Evolutionary conservation across 1,139 yeast species (phyloP).

Genomic region (Fermentozyma sake): DNA sequence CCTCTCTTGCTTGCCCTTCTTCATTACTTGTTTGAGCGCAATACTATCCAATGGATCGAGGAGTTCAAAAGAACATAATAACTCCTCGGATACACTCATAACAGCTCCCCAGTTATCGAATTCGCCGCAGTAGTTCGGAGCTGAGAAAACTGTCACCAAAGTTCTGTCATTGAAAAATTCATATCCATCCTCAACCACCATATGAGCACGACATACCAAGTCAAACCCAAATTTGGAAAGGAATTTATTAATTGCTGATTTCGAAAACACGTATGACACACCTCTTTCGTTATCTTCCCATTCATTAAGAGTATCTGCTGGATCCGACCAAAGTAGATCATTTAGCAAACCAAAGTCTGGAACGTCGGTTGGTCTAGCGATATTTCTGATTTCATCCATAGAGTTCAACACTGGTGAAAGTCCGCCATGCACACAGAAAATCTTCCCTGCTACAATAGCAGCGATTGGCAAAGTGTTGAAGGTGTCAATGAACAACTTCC

Average conservation of each 20-base stretch:
- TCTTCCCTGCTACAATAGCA: conserved; percentile 93
- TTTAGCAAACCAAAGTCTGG: conserved; percentile 93
- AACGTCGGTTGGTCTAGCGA: conserved; percentile 94
- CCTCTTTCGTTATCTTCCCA: conserved; percentile 99
- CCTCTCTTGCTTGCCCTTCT: conserved; percentile 77
- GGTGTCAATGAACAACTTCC: conserved; percentile 91
- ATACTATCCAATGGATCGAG: conserved; percentile 91
- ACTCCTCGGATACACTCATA: conserved; percentile 91
- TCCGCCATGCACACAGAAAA: conserved; percentile 97
- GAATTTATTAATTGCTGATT: conserved; percentile 89
- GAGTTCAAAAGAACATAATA: conserved; percentile 86
- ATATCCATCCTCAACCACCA: conserved; percentile 98
- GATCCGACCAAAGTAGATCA: conserved; percentile 94
- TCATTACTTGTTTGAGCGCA: conserved; percentile 90
- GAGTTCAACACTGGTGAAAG: conserved; percentile 85
- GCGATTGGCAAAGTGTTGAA: conserved; percentile 93
- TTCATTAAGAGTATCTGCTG: conserved; percentile 89
- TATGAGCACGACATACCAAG: conserved; percentile 93
- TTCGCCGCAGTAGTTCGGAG: conserved; percentile 98
- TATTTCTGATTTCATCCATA: conserved; percentile 86
- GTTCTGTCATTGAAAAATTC: conserved; percentile 94
- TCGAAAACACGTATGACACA: conserved; percentile 92
- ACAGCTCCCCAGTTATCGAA: conserved; percentile 99
- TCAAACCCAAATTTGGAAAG: conserved; percentile 85
- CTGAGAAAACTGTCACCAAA: conserved; percentile 89